Percentiles rank a stretch among this genome's conserved stretches.
Conservation (phyloP, 176 grass and related monocot genomes). For the Avena sativa region DNA sequence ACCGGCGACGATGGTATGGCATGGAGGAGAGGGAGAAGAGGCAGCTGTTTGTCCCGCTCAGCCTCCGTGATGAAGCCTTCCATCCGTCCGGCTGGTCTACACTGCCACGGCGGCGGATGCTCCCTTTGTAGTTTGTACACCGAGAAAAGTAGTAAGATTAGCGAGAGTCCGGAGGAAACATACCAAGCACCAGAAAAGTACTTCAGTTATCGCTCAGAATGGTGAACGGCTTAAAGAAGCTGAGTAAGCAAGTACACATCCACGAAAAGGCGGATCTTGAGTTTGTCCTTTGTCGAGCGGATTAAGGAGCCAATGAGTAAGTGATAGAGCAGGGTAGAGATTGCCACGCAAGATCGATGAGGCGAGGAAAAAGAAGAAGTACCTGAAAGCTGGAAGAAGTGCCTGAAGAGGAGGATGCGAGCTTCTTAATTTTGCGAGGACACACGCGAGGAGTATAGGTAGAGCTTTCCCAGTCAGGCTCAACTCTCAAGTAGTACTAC, state of each 20-base stretch:
- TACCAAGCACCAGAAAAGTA: neutral
- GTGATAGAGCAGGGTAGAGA: too few species aligned
- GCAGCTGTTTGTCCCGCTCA: neutral
- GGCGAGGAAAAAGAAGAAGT: neutral
- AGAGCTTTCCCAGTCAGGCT: neutral
- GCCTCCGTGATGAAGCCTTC: neutral
- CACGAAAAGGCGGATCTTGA: neutral
- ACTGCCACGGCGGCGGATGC: neutral
- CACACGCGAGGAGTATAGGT: too few species aligned
- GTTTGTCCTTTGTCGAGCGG: neutral
- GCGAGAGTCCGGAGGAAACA: neutral
- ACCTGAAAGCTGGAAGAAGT: neutral
- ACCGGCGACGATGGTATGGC: neutral
- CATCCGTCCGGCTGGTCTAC: neutral
- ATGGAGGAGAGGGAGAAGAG: constrained; percentile 37
- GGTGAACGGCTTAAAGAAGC: neutral
- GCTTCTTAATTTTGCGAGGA: too few species aligned
- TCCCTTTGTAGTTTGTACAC: constrained; percentile 18
- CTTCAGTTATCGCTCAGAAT: neutral
- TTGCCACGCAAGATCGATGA: neutral
- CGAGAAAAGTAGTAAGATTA: neutral
- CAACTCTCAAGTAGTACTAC: neutral
- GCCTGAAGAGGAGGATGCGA: neutral
- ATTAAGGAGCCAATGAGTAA: neutral
- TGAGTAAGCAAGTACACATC: neutral